Base-by-base conservation (phyloP, 805 yeast species). In the Priceomyces fermenticarens region DNA sequence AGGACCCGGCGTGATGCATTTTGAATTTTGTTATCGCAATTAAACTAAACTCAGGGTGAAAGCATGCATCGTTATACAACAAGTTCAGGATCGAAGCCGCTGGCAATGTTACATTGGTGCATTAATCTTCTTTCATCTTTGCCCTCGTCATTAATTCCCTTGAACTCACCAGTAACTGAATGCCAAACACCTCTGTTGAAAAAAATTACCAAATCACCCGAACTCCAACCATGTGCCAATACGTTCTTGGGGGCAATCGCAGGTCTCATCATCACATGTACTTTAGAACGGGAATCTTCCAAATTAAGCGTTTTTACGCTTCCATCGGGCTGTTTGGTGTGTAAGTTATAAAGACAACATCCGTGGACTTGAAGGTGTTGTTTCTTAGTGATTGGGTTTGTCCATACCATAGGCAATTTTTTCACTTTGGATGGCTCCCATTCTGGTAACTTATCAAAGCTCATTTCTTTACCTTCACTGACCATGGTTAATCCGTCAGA, bases 31-130 rank as follows among this genome's bases (percentile, higher is more conserved):
- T 29, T 12, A 14, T 29, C 8, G 15, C 32, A 8, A 29, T 5
- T 29, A 20, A 20, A 20, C 25, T 20, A 20, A 20, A 20, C 7
- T 20, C 25, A 20, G 25, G 8, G 25, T 20, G 4, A 20, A 20
- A 20, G 25, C 8, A 20, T 20, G 25, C 25, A 17, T 20, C 17
- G 3, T 17, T 20, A 32, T 10, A 20, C 25, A 12, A 42, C 53
- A 35, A 53, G 45, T 11, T 48, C 39, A 2, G 96, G 95, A 55
- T 85, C 91, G 11, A 57, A 49, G 7, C 88, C 90, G 56, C 88
- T 78, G 14, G 96, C 95, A 59, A 88, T 85, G 66, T 88, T 88
- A 67, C 96, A 88, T 67, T 88, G 96, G 58, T 88, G 96, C 95
- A 88, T 88, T 57, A 88, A 71, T 62, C 96, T 78, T 54, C 78